Conservation (phyloP, 2,329 filamentous ascomycete genomes). For the Emydomyces testavorans region DNA sequence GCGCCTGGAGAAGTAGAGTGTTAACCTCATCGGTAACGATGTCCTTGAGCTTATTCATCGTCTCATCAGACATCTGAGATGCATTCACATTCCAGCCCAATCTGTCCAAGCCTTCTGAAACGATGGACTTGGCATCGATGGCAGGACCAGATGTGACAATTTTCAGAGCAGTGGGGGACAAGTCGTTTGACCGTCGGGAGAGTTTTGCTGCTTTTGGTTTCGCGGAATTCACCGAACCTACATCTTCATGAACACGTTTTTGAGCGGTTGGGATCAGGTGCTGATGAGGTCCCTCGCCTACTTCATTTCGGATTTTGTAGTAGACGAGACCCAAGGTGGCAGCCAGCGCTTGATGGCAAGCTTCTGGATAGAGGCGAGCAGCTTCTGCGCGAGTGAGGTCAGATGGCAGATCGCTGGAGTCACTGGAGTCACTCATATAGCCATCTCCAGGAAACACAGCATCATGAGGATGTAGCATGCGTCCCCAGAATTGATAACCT, state of each 20-base stretch:
- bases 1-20: slow-evolving; percentile 25
- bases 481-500: slow-evolving; percentile 31
- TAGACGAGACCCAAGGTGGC: slow-evolving; percentile 33
- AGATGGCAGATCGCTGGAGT: slow-evolving; percentile 29
- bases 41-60: slow-evolving; percentile 29
- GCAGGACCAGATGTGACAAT: slow-evolving; percentile 26
- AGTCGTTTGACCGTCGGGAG: slow-evolving; percentile 22
- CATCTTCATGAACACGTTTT: slow-evolving; percentile 30
- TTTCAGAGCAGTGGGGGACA: slow-evolving; percentile 21
- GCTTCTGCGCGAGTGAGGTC: slow-evolving; percentile 29
- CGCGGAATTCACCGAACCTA: slow-evolving; percentile 24
- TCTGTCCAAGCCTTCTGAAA: slow-evolving; percentile 26
- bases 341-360: slow-evolving; percentile 32
- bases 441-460: slow-evolving; percentile 22
- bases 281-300: slow-evolving; percentile 26
- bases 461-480: slow-evolving; percentile 25
- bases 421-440: slow-evolving; percentile 28
- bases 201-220: slow-evolving; percentile 30
- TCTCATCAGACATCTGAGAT: slow-evolving; percentile 29
- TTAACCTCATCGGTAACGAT: slow-evolving; percentile 29
- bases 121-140: slow-evolving; percentile 25
- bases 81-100: slow-evolving; percentile 28
- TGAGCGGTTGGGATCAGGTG: slow-evolving; percentile 22
- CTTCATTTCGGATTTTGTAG: slow-evolving; percentile 33
- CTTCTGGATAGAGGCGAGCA: slow-evolving; percentile 28